phyloP scores from a whole-genome alignment of 345 rosid species.

The Salix arbutifolia region DNA sequence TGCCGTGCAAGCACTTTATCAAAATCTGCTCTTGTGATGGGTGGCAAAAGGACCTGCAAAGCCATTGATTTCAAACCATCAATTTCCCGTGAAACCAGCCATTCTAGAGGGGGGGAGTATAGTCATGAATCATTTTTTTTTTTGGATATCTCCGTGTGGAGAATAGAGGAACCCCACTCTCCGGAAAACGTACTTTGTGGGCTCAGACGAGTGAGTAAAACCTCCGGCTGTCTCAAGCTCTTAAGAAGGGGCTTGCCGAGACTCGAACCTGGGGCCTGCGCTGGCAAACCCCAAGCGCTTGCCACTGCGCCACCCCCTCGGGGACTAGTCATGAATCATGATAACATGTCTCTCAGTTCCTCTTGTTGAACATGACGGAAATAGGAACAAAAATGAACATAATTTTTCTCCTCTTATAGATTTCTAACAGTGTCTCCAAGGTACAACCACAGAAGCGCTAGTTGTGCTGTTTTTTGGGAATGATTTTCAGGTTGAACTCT shows the following conservation, averaged over 20 bases:
- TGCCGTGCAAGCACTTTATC: constrained; percentile 88
- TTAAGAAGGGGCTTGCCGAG: no score
- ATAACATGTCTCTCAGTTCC: neutral
- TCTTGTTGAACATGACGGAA: neutral
- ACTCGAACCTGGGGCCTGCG: no score
- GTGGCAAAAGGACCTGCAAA: constrained; percentile 81
- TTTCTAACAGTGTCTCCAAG: neutral
- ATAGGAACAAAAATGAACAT: neutral
- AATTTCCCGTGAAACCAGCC: neutral
- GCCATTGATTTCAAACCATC: neutral
- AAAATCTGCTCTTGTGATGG: constrained; percentile 68
- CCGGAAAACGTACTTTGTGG: no score
- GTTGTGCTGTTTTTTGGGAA: neutral
- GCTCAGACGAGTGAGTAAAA: no score
- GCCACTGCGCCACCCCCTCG: no score
- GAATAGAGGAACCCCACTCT: no score
- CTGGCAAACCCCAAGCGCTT: no score
- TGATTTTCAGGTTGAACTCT: neutral
- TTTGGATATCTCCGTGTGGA: no score
- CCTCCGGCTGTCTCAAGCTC: no score
- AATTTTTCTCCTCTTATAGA: neutral
- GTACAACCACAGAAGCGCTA: neutral
- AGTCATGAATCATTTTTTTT: neutral
- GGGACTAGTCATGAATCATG: neutral
- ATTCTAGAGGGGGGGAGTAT: neutral